Evolutionary conservation across 257 asterid species (phyloP).

Genomic region (Nicotiana attenuata): DNA sequence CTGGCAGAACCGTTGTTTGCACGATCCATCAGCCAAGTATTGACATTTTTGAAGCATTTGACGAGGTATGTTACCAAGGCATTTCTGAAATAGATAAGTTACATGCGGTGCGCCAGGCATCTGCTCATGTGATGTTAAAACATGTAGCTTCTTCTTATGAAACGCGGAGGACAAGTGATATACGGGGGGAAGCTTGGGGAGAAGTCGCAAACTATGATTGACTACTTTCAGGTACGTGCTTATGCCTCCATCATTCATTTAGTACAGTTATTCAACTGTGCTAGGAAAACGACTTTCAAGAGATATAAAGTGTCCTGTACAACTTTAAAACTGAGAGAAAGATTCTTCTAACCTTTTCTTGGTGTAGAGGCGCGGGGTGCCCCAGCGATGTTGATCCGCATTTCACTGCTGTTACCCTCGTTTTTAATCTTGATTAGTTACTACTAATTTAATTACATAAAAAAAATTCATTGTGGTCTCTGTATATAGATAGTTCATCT

Average conservation of each 20-base stretch:
- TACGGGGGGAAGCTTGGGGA: constrained; percentile 93
- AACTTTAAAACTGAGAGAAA: neutral
- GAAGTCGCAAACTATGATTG: constrained; percentile 60
- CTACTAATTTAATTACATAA: neutral
- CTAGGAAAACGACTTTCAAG: neutral
- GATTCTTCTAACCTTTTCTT: neutral
- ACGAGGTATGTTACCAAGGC: constrained; percentile 51
- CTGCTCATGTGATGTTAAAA: constrained; percentile 5
- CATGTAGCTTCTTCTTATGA: constrained; percentile 78
- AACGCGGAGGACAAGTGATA: constrained; percentile 88
- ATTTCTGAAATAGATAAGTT: neutral
- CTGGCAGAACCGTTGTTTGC: constrained; percentile 96
- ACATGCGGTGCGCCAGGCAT: neutral
- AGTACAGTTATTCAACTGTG: neutral
- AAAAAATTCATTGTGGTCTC: neutral
- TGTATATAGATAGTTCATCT: neutral
- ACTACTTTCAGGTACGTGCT: constrained; percentile 66
- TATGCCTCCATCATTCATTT: constrained; percentile 3
- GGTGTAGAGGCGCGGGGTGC: neutral
- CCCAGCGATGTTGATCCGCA: neutral
- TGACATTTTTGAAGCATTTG: constrained; percentile 92
- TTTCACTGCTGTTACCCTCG: neutral
- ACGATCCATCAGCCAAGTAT: constrained; percentile 97
- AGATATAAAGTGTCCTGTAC: neutral
- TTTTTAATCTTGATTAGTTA: neutral